These are phyloP conservation scores for Aspergillus avenaceus DNA, from an alignment of 495 filamentous ascomycete genomes.

Conservation along the genomic window DNA sequence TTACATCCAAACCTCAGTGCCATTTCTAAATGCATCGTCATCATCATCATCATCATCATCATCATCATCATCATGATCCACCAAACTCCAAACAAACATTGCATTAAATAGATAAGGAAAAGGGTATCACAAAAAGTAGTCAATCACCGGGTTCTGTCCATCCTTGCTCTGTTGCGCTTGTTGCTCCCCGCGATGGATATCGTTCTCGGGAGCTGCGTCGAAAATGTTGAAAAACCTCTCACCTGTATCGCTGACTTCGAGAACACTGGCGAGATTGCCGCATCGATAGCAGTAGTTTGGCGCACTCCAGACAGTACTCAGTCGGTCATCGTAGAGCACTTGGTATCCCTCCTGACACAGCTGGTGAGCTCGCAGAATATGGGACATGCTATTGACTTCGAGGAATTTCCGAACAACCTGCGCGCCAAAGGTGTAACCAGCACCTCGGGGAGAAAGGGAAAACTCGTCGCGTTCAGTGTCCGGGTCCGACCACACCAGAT, in stretches of 20 bases:
- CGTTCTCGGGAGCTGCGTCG: conserved; percentile 93
- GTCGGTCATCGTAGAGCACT: conserved; percentile 86
- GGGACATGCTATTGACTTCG: conserved; percentile 92
- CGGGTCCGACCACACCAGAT: conserved; percentile 96
- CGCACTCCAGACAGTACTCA: conserved; percentile 96
- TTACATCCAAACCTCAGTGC: conserved; percentile 13
- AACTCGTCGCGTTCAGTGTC: conserved; percentile 96
- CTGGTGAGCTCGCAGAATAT: conserved; percentile 95
- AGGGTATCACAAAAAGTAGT: conserved; percentile 69
- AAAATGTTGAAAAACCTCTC: conserved; percentile 97
- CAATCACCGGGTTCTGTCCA: conserved; percentile 56
- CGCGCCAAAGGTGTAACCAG: conserved; percentile 94
- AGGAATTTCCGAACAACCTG: conserved; percentile 98
- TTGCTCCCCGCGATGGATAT: conserved; percentile 74
- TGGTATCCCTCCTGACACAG: conserved; percentile 97
- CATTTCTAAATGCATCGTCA: conserved; percentile 25
- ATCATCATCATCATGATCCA: conserved; percentile 12
- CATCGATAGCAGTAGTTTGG: conserved; percentile 97
- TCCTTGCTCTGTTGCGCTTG: conserved; percentile 57
- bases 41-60: too few relatives aligned
- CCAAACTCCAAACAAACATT: conserved; percentile 7
- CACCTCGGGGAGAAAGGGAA: conserved; percentile 85
- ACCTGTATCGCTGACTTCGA: conserved; percentile 89
- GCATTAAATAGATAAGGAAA: conserved; percentile 18
- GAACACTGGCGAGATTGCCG: conserved; percentile 93